Conservation (phyloP, 179 eudicot genomes). For the Spergularia azorica region DNA sequence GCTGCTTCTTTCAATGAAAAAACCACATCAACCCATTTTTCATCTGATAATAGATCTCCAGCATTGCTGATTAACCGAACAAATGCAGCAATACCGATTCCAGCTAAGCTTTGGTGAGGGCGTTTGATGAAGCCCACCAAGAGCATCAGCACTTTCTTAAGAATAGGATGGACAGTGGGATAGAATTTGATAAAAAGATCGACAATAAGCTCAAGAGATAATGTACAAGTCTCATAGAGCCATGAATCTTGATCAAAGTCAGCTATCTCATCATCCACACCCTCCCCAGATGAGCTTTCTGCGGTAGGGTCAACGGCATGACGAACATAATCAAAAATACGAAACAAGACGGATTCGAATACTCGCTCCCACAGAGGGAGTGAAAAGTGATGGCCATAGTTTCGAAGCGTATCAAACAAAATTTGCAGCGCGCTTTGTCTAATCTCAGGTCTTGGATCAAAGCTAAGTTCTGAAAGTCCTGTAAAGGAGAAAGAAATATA, state of each 20-base stretch:
- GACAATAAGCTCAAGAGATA: constrained; percentile 87
- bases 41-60: constrained; percentile 82
- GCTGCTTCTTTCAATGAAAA: constrained; percentile 81
- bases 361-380: constrained; percentile 93
- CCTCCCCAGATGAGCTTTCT: constrained; percentile 47
- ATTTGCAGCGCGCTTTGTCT: constrained; percentile 86
- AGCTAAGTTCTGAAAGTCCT: constrained; percentile 97
- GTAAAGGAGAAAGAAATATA: constrained; percentile 28
- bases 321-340: constrained; percentile 92
- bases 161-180: constrained; percentile 77
- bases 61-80: constrained; percentile 93
- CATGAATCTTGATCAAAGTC: constrained; percentile 93
- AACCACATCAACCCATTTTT: constrained; percentile 92
- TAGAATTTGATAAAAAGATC: constrained; percentile 93
- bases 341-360: constrained; percentile 91
- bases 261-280: constrained; percentile 41
- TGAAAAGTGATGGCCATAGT: constrained; percentile 91
- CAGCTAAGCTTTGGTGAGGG: constrained; percentile 98
- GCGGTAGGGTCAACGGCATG: constrained; percentile 80
- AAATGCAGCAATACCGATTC: constrained; percentile 95
- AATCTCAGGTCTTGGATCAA: constrained; percentile 97
- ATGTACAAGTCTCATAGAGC: constrained; percentile 96
- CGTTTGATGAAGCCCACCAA: constrained; percentile 88
- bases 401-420: constrained; percentile 87
- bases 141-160: constrained; percentile 72